Evolutionary conservation across 805 yeast species (phyloP), one percentile per base, ranked within the genome.

Genomic region (Sugiyamaella qingdaonensis): DNA sequence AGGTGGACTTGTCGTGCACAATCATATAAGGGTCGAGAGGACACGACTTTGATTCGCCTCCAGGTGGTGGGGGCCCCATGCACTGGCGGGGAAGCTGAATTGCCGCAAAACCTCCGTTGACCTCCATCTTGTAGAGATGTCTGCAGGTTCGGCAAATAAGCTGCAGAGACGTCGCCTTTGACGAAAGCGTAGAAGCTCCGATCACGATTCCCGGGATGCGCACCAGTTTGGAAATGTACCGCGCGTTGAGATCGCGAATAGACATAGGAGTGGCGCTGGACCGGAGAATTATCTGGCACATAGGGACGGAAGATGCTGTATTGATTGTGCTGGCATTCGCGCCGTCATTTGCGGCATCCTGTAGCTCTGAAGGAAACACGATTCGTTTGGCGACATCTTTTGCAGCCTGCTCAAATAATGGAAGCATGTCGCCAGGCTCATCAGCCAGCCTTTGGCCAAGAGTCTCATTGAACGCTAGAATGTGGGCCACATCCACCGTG

Each of bases 1-100:
- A 94, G n/a, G 80, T 75, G 1, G 97, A 89, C 65, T 88, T 87
- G 67, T 94, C 98, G 70, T 94, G 99, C 31, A 88, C 90, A 55
- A 94, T 87, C 35, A 88, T 80, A 64, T 90, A 94, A 2, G 99
- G 99, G 62, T 92, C 96, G 11, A 84, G 81, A 1, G 96, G 96
- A 73, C 99, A 94, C 54, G 73, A 78, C 54, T 80, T 81, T 42
- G 65, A 65, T 29, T 73, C 77, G 10, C 66, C 69, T 31, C 64
- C 67, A 45, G 79, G 81, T 3, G 80, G 74, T 1, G 71, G 67
- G 2, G 81, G 77, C 5, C 81, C 77, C 61, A 77, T 81, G 70
- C 96, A 89, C 39, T 64, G 68, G 31, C 79, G 78, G 11, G 96
- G 96, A 58, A 86, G 73, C 51, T 73, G 78, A 18, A 87, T 75